Evolutionary conservation across 2,329 filamentous ascomycete genomes (phyloP).

Genomic region (Talaromyces verruculosus): DNA sequence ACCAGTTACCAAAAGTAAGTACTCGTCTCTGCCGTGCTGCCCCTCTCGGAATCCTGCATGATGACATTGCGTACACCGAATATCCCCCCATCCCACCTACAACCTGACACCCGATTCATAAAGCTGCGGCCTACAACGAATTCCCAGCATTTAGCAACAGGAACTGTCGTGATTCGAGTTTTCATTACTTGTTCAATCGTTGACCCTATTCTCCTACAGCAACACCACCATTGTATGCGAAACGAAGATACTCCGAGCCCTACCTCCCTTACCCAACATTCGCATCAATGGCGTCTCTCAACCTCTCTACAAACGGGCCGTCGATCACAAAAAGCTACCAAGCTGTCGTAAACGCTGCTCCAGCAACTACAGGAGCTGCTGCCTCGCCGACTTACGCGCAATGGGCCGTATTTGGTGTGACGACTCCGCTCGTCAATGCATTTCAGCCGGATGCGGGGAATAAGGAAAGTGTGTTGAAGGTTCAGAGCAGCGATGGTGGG

Average conservation of each 20-base stretch:
- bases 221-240: slow-evolving; percentile 17
- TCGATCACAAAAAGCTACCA: slow-evolving; percentile 77
- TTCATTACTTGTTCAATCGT: background rate
- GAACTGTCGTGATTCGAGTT: background rate
- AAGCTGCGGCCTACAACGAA: background rate
- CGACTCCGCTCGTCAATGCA: slow-evolving; percentile 85
- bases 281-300: slow-evolving; percentile 69
- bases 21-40: background rate
- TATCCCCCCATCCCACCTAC: background rate
- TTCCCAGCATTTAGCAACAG: background rate
- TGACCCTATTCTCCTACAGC: background rate
- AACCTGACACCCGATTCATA: background rate
- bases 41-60: background rate
- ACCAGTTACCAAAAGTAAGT: background rate
- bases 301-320: slow-evolving; percentile 74
- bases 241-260: slow-evolving; percentile 2
- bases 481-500: slow-evolving; percentile 83
- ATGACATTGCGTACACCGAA: background rate
- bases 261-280: background rate
- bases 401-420: slow-evolving; percentile 93
- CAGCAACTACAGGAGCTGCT: slow-evolving; percentile 57
- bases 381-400: slow-evolving; percentile 80
- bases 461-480: slow-evolving; percentile 94
- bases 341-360: slow-evolving; percentile 62
- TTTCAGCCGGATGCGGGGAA: slow-evolving; percentile 78